phyloP scores from a whole-genome alignment of 179 eudicot species.

The Heliamphora pulchella region DNA sequence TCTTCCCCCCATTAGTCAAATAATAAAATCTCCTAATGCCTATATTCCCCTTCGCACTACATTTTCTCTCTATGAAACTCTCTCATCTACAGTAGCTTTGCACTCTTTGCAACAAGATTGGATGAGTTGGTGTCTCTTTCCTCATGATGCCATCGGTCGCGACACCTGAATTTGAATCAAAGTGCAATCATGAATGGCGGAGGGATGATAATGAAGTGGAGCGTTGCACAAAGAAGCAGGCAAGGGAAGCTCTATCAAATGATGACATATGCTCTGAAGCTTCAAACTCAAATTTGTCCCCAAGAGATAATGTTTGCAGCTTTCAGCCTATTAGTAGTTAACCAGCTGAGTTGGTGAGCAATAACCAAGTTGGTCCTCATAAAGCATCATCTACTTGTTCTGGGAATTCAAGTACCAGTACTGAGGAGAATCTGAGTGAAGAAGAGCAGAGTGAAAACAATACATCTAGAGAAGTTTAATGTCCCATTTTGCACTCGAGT shows the following conservation, averaged over 20 bases:
- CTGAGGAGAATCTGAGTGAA: constrained; percentile 39
- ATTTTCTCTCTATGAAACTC: too few relatives aligned
- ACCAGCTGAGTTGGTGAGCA: constrained; percentile 28
- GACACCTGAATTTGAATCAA: constrained; percentile 25
- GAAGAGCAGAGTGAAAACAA: constrained; percentile 35
- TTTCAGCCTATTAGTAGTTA: constrained; percentile 45
- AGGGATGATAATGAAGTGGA: constrained; percentile 16
- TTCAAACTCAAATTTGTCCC: constrained; percentile 50
- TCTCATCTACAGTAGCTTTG: too few relatives aligned
- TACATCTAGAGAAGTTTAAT: constrained; percentile 28
- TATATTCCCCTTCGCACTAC: too few relatives aligned
- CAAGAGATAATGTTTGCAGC: constrained; percentile 42
- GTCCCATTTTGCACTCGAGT: constrained; percentile 60
- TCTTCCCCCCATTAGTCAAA: too few relatives aligned
- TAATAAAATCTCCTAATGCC: too few relatives aligned
- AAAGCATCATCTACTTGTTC: constrained; percentile 57
- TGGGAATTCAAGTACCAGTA: constrained; percentile 30
- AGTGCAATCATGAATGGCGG: constrained; percentile 35
- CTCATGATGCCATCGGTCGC: too few relatives aligned
- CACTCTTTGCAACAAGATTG: too few relatives aligned
- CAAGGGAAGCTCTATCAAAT: constrained; percentile 19
- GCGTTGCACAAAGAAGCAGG: constrained; percentile 25
- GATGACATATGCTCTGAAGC: constrained; percentile 23
- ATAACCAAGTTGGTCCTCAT: constrained; percentile 38
- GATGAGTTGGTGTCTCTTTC: too few relatives aligned